Conservation (phyloP, 192 early-diverging fungal genomes). For the Radiomyces spectabilis region DNA sequence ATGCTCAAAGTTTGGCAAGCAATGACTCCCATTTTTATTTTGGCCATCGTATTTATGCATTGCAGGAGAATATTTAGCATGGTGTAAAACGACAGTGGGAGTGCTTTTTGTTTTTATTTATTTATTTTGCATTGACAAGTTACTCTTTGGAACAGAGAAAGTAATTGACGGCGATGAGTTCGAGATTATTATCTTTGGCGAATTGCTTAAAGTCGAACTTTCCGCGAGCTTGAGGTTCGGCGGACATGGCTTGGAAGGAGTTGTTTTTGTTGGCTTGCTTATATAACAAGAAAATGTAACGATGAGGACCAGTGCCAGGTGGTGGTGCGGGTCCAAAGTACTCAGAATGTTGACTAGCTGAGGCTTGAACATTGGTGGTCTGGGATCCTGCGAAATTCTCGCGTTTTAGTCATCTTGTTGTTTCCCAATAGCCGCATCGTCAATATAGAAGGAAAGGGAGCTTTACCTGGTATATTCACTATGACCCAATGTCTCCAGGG, state of each 20-base stretch:
- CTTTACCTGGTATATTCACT: slow-evolving; percentile 38
- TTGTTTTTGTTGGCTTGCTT: slow-evolving; percentile 32
- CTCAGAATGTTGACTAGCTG: slow-evolving; percentile 15
- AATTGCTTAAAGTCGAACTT: slow-evolving; percentile 32
- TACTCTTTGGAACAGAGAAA: slow-evolving; percentile 35
- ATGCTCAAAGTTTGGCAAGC: no score
- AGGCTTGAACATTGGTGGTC: background rate
- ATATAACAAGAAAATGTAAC: slow-evolving; percentile 53
- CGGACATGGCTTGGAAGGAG: slow-evolving; percentile 11
- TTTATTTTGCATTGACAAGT: no score
- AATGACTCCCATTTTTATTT: no score
- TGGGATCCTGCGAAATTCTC: background rate
- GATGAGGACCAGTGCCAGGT: slow-evolving; percentile 42
- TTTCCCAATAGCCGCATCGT: background rate
- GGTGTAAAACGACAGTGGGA: no score
- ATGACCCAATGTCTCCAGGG: slow-evolving; percentile 54
- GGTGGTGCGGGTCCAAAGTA: slow-evolving; percentile 49
- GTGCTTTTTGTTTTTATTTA: no score
- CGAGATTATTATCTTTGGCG: slow-evolving; percentile 28
- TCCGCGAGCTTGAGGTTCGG: slow-evolving; percentile 5
- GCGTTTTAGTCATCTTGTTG: background rate
- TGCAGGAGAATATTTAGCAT: no score
- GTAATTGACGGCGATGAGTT: slow-evolving; percentile 41
- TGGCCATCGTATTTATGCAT: no score
- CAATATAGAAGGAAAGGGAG: no score